Base-by-base conservation (phyloP, 805 yeast species). In the Ogataea parapolymorpha region DNA sequence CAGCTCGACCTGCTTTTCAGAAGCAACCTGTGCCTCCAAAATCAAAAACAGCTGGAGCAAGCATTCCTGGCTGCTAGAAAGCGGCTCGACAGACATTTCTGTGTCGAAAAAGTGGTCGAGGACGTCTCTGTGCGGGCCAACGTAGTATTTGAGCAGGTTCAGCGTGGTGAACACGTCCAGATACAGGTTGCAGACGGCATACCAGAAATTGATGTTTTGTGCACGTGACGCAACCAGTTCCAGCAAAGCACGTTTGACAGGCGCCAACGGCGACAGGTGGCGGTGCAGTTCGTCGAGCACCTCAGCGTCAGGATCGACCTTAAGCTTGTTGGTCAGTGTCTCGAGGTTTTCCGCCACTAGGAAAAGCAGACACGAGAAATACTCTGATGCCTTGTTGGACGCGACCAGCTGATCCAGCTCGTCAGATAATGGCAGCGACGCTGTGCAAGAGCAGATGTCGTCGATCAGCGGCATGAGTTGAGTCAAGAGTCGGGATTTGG, bases 21-120 rank as follows among this genome's bases (percentile, higher is more conserved):
- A 61, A 0, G 79, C 78, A 10, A 68, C 49, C 16, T 64, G 62
- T 6, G 72, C 65, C 49, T 81, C 88, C 43, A 72, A 68, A 16
- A 67, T 54, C 44, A 79, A 62, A 46, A 72, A 81, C 3, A 71
- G 53, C n/a, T 65, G 55, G 42, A 71, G 39, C 11, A 79, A 48
- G 2, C 62, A 51, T 1, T 51, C 48, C 41, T 67, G 66, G 3
- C 68, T 26, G 1, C 54, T 53, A 0, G 39, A 34, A 1, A 71
- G 63, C 1, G 74, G 36, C 7, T 44, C 39, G 5, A 61, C 46
- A 0, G 54, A 48, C 33, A 62, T 32, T 29, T 51, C 59, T 6
- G 50, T 34, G 33, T 58, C 59, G 42, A 65, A 68, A 35, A 68
- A 68, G 18, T 44, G 50, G 17, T 65, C 45, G 5, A 47, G 57